Evolutionary conservation across 495 filamentous ascomycete species (phyloP).

Genomic region (Ramalina intermedia): DNA sequence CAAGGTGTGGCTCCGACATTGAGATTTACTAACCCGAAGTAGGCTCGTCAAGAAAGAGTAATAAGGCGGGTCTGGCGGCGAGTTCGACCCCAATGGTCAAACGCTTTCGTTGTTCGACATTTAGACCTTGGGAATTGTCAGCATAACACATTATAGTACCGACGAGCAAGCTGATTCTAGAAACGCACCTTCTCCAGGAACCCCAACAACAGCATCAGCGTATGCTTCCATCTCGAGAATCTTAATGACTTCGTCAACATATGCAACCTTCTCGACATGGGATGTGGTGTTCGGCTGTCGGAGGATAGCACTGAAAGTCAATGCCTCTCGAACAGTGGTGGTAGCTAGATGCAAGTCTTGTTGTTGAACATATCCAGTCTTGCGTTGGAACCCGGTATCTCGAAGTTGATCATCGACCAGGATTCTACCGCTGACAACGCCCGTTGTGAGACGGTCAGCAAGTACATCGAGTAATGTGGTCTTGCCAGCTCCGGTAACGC

Average conservation of each 20-base stretch:
- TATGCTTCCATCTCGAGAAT: conserved; percentile 44
- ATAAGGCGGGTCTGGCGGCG: conserved; percentile 50
- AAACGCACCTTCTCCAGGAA: conserved; percentile 35
- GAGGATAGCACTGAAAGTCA: conserved; percentile 43
- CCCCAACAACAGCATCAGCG: conserved; percentile 39
- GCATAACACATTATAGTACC: too few species aligned
- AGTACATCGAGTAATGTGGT: conserved; percentile 41
- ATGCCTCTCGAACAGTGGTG: conserved; percentile 48
- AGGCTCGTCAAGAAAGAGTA: conserved; percentile 66
- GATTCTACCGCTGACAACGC: conserved; percentile 34
- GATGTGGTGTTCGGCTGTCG: conserved; percentile 38
- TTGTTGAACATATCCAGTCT: conserved; percentile 86
- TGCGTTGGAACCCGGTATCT: conserved; percentile 43
- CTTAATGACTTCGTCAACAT: conserved; percentile 43
- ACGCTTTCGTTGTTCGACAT: conserved; percentile 51
- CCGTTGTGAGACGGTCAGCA: conserved; percentile 40
- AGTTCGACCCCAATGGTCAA: conserved; percentile 58
- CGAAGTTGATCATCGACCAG: conserved; percentile 37
- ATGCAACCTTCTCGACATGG: conserved; percentile 41
- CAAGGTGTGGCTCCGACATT: too few species aligned
- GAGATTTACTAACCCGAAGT: conserved; percentile 33
- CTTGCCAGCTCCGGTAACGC: conserved; percentile 50
- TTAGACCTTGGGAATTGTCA: conserved; percentile 46
- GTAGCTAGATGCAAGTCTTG: conserved; percentile 84
- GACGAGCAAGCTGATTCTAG: too few species aligned